Conservation (phyloP, 2,329 filamentous ascomycete species). For the Cryphonectria naterciae region DNA sequence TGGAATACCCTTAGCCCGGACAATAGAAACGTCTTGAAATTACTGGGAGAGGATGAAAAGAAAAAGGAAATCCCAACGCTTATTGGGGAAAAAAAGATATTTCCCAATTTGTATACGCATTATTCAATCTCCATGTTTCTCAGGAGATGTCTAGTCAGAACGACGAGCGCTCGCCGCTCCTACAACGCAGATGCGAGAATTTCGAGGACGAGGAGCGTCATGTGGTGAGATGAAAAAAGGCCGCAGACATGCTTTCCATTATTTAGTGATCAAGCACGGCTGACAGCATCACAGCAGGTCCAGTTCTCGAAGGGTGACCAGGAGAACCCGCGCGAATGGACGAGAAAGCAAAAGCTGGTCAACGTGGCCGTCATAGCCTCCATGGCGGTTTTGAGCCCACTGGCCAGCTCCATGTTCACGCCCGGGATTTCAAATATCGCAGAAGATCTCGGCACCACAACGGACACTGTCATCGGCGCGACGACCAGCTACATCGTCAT, state of each 20-base stretch:
- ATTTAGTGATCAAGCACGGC: not conserved
- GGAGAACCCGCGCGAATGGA: constrained; percentile 21
- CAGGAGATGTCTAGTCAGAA: constrained; percentile 20
- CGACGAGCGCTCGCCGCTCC: constrained; percentile 24
- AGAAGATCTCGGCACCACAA: constrained; percentile 16
- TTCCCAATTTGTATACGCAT: not conserved
- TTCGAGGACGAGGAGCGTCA: constrained; percentile 7
- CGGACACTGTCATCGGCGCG: constrained; percentile 22
- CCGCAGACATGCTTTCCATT: not conserved
- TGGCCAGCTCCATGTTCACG: constrained; percentile 29
- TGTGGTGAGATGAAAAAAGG: constrained; percentile 6
- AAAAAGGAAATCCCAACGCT: not conserved
- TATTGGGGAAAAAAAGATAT: not conserved
- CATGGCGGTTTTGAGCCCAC: constrained; percentile 27
- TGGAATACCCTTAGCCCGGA: not conserved
- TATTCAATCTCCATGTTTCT: not conserved
- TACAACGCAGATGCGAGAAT: not conserved
- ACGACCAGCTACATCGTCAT: constrained; percentile 22
- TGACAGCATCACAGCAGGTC: constrained; percentile 13
- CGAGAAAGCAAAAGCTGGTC: constrained; percentile 21
- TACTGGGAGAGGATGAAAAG: not conserved
- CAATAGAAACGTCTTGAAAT: not conserved
- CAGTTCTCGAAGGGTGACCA: constrained; percentile 20
- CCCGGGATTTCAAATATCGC: constrained; percentile 24
- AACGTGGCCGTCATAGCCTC: constrained; percentile 27